These are phyloP conservation scores for Odonthalia washingtoniensis DNA, from an alignment of 31 red algal species.

Conservation along the genomic window DNA sequence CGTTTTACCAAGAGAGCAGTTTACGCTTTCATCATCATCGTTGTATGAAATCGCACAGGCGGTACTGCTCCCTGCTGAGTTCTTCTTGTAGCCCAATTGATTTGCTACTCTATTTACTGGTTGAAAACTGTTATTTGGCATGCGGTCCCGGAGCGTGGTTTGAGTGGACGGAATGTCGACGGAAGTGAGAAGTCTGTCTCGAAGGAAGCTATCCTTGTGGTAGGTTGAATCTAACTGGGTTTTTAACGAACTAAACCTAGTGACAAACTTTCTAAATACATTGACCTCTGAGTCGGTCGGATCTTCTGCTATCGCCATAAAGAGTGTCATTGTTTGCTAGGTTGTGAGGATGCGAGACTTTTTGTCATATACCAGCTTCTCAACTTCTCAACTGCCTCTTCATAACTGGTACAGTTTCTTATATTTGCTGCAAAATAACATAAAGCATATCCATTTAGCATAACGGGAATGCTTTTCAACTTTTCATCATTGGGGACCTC, in stretches of 20 bases:
- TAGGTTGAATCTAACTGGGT: neutral
- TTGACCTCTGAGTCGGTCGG: neutral
- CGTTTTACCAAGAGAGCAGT: too few relatives aligned
- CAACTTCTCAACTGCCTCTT: neutral
- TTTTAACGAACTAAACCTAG: neutral
- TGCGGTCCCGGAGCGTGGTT: too few relatives aligned
- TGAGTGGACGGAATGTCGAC: neutral
- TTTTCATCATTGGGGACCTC: conserved; percentile 26
- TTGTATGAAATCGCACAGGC: too few relatives aligned
- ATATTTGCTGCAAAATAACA: conserved; percentile 16
- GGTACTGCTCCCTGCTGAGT: too few relatives aligned
- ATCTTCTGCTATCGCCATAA: neutral
- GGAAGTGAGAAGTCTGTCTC: neutral
- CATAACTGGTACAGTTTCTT: neutral
- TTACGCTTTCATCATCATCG: too few relatives aligned
- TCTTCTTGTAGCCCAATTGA: neutral
- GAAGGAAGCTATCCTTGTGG: neutral
- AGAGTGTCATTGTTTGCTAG: neutral
- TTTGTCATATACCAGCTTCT: neutral
- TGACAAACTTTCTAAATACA: too few relatives aligned
- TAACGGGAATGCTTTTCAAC: conserved; percentile 34
- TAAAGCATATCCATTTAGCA: conserved; percentile 34
- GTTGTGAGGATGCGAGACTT: neutral
- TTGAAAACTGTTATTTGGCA: neutral
- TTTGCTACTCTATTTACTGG: too few relatives aligned